These are phyloP conservation scores for Cerrena zonata DNA, from an alignment of 1,284 basidiomycete genomes.

Conservation along the genomic window DNA sequence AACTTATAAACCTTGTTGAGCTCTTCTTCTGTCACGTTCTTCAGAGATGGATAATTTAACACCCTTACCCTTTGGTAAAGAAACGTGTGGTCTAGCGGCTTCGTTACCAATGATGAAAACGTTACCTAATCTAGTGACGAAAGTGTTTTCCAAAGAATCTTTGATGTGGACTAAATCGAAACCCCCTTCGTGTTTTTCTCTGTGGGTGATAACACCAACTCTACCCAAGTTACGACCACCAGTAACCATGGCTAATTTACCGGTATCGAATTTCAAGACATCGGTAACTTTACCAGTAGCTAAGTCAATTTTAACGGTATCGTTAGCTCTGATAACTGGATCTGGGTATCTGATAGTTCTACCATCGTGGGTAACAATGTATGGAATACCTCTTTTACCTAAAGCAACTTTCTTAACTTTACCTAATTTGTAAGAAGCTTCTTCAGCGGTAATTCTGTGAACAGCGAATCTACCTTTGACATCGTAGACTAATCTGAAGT, in stretches of 20 bases:
- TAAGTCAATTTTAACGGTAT: slow-evolving; percentile 96
- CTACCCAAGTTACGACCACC: slow-evolving; percentile 99
- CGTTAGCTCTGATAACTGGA: slow-evolving; percentile 92
- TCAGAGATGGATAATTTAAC: slow-evolving; percentile 87
- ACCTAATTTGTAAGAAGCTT: slow-evolving; percentile 96
- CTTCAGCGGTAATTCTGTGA: slow-evolving; percentile 98
- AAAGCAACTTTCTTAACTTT: slow-evolving; percentile 92
- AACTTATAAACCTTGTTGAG: slow-evolving; percentile 61
- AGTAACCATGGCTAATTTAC: slow-evolving; percentile 96
- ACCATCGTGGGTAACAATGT: slow-evolving; percentile 98
- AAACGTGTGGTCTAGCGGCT: slow-evolving; percentile 93
- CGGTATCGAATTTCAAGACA: slow-evolving; percentile 93
- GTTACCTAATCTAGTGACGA: slow-evolving; percentile 96
- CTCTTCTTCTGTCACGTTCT: slow-evolving; percentile 78
- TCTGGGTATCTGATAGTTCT: slow-evolving; percentile 99
- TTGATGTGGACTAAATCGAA: slow-evolving; percentile 98
- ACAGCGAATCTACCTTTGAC: slow-evolving; percentile 99
- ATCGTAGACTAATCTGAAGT: slow-evolving; percentile 99
- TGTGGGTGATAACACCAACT: slow-evolving; percentile 90
- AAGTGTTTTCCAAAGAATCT: slow-evolving; percentile 91
- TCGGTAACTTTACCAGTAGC: slow-evolving; percentile 92
- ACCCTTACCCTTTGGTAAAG: slow-evolving; percentile 97
- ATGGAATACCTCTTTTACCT: slow-evolving; percentile 90
- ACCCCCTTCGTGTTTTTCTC: slow-evolving; percentile 95
- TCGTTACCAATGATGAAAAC: slow-evolving; percentile 97